phyloP scores from a whole-genome alignment of 306 rosid genomes.

The Styphnolobium japonicum region DNA sequence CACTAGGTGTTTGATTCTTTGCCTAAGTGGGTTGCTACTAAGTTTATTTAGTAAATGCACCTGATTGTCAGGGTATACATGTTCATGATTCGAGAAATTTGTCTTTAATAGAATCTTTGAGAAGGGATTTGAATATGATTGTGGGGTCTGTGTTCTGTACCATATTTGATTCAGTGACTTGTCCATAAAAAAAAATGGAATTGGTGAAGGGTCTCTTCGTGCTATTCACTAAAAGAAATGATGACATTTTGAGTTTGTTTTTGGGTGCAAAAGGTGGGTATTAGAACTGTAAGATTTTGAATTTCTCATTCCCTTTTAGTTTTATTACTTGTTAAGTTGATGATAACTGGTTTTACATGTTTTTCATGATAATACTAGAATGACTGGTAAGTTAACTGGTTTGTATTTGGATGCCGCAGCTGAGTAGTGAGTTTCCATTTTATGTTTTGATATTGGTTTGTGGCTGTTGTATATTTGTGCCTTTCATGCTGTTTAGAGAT shows the following conservation, averaged over 20 bases:
- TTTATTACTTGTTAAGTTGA: neutral
- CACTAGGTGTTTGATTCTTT: conserved; percentile 33
- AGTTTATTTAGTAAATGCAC: neutral
- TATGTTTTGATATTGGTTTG: neutral
- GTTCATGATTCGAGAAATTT: neutral
- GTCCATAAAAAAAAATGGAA: neutral
- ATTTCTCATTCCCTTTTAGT: neutral
- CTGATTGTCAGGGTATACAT: neutral
- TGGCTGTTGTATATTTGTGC: neutral
- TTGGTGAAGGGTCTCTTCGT: neutral
- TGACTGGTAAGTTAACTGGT: neutral
- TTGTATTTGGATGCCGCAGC: conserved; percentile 3
- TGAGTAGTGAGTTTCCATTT: neutral
- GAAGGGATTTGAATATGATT: neutral
- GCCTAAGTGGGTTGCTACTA: neutral
- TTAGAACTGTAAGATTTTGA: neutral
- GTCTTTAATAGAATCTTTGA: neutral
- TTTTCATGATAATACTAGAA: neutral
- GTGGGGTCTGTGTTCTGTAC: neutral
- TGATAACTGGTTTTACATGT: neutral
- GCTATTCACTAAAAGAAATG: neutral
- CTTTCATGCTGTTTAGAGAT: neutral
- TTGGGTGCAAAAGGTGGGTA: neutral
- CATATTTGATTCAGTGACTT: neutral
- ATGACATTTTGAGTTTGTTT: neutral